These are phyloP conservation scores for Polygonum maritimum DNA, from an alignment of 148 eudicot genomes.

Conservation along the genomic window DNA sequence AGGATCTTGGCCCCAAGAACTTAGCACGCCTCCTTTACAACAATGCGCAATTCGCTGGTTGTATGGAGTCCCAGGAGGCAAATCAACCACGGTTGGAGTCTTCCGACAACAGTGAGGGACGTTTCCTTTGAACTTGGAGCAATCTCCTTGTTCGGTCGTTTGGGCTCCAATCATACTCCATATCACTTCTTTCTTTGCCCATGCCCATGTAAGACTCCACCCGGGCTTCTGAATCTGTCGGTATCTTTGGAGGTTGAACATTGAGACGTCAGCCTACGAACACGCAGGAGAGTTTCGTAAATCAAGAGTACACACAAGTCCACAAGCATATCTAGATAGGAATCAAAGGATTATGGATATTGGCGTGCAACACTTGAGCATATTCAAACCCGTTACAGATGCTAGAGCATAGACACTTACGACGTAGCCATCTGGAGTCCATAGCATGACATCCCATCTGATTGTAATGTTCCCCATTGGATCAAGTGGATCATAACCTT, in stretches of 20 bases:
- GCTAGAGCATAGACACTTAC: constrained; percentile 27
- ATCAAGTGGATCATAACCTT: constrained; percentile 66
- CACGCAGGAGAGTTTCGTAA: too few species aligned
- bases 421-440: constrained; percentile 64
- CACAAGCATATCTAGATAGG: too few species aligned
- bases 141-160: constrained; percentile 74
- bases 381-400: neutral
- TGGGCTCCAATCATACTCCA: constrained; percentile 53
- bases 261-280: constrained; percentile 48
- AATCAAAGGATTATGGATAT: too few species aligned
- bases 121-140: constrained; percentile 43
- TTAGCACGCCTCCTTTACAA: constrained; percentile 61
- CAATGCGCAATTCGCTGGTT: constrained; percentile 59
- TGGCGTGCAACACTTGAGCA: too few species aligned
- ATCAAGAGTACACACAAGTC: too few species aligned
- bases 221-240: constrained; percentile 69
- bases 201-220: constrained; percentile 62
- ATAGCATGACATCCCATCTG: constrained; percentile 54
- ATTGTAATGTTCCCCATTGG: constrained; percentile 64
- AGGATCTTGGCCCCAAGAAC: constrained; percentile 56
- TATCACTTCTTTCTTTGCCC: constrained; percentile 74
- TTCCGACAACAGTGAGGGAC: constrained; percentile 66
- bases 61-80: constrained; percentile 61
- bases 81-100: constrained; percentile 51
- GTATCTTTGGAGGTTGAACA: constrained; percentile 53